Conservation (phyloP, 2,329 filamentous ascomycete species). For the Aureobasidium mangrovei region DNA sequence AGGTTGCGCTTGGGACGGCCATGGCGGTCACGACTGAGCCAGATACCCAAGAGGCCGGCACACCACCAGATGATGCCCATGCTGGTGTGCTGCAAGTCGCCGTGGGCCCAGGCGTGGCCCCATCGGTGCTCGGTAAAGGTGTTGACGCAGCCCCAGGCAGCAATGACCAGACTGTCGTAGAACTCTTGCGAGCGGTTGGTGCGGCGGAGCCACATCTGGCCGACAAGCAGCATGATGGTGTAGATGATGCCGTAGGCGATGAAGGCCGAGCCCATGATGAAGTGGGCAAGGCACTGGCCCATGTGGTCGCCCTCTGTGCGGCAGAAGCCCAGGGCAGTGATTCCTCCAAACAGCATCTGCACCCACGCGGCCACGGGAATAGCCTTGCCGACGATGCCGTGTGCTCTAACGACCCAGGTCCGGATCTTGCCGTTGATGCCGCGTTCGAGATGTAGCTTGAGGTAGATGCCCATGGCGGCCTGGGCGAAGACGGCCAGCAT, state of each 20-base stretch:
- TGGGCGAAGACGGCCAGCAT: conserved; percentile 74
- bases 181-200: conserved; percentile 90
- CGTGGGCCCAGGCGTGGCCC: conserved; percentile 80
- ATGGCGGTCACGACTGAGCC: conserved; percentile 77
- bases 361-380: conserved; percentile 83
- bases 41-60: conserved; percentile 81
- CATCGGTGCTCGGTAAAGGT: conserved; percentile 97
- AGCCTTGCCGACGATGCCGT: conserved; percentile 75
- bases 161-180: conserved; percentile 85
- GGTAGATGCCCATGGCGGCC: conserved; percentile 71
- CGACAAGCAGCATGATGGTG: conserved; percentile 76
- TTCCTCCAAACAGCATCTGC: conserved; percentile 94
- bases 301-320: conserved; percentile 64
- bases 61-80: conserved; percentile 99
- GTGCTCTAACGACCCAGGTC: conserved; percentile 58
- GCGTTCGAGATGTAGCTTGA: conserved; percentile 80
- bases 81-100: conserved; percentile 95
- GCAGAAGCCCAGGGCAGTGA: conserved; percentile 86
- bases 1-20: conserved; percentile 87
- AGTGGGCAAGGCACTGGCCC: conserved; percentile 89
- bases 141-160: conserved; percentile 92
- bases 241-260: conserved; percentile 87
- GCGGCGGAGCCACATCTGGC: conserved; percentile 75
- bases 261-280: conserved; percentile 97
- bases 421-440: conserved; percentile 75